A percentile compares a stretch with the other conserved stretches of the same genome.
These are phyloP conservation scores for Ilyonectria mors-panacis DNA, from an alignment of 2,329 filamentous ascomycete species.

Conservation along the genomic window DNA sequence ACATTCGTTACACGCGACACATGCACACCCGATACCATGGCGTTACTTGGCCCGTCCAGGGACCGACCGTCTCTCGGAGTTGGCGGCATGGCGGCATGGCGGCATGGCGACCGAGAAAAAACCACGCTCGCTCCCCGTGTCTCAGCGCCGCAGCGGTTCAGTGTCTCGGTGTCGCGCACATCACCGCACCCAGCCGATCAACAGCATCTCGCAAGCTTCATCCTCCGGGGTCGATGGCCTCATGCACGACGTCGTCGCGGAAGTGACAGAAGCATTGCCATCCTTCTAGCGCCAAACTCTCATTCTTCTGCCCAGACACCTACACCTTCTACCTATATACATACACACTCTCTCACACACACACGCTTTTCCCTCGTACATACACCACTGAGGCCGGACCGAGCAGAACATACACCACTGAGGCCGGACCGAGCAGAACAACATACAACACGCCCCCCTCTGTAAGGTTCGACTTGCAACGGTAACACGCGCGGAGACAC, in stretches of 20 bases:
- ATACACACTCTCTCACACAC: slow-evolving; percentile 6
- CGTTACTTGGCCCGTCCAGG: too few relatives aligned
- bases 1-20: too few relatives aligned
- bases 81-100: background rate
- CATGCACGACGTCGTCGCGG: slow-evolving; percentile 24
- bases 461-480: background rate
- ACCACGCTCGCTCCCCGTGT: background rate
- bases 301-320: background rate
- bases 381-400: too few relatives aligned
- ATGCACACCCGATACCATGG: too few relatives aligned
- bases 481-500: background rate
- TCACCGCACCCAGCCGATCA: background rate
- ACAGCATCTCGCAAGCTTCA: background rate
- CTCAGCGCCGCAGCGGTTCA: background rate
- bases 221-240: slow-evolving; percentile 6
- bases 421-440: background rate
- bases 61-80: background rate
- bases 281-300: slow-evolving; percentile 48
- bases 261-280: slow-evolving; percentile 25
- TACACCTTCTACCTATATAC: background rate
- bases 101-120: background rate
- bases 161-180: too few relatives aligned
- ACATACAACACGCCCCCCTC: background rate
- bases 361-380: background rate
- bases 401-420: background rate